Conservation (phyloP, 345 rosid genomes). For the Populus ilicifolia region DNA sequence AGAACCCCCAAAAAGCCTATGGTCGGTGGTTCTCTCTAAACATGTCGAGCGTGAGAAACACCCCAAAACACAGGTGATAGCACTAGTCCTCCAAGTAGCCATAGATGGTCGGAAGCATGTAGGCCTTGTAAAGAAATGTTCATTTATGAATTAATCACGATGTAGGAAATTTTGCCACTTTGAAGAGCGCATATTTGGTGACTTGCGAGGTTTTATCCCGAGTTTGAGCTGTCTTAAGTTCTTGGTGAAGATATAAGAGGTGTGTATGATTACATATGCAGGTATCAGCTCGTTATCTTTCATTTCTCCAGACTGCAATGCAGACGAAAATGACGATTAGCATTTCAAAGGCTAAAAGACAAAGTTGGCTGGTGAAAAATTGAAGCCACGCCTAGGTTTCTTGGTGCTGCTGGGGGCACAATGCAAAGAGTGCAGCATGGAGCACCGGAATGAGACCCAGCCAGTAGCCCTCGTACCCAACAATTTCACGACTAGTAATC, state of each 20-base stretch:
- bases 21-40: conserved; percentile 6
- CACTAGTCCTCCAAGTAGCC: not conserved
- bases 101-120: conserved; percentile 13
- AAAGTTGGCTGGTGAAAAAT: not conserved
- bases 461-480: not conserved
- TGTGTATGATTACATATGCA: not conserved
- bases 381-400: not conserved
- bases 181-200: not conserved
- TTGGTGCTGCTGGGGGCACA: not conserved
- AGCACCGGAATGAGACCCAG: not conserved
- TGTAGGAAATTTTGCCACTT: conserved; percentile 27
- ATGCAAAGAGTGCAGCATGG: not conserved
- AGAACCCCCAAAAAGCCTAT: conserved; percentile 4
- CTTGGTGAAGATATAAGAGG: not conserved
- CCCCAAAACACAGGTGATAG: not conserved
- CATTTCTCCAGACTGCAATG: not conserved
- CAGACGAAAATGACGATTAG: not conserved
- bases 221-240: not conserved
- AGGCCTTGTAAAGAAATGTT: conserved; percentile 35
- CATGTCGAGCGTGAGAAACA: not conserved
- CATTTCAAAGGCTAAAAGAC: not conserved
- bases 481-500: not conserved
- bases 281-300: not conserved
- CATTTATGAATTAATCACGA: conserved; percentile 10
- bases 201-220: not conserved